These are phyloP conservation scores for Citrullus amarus DNA, from an alignment of 306 rosid genomes.

Conservation along the genomic window DNA sequence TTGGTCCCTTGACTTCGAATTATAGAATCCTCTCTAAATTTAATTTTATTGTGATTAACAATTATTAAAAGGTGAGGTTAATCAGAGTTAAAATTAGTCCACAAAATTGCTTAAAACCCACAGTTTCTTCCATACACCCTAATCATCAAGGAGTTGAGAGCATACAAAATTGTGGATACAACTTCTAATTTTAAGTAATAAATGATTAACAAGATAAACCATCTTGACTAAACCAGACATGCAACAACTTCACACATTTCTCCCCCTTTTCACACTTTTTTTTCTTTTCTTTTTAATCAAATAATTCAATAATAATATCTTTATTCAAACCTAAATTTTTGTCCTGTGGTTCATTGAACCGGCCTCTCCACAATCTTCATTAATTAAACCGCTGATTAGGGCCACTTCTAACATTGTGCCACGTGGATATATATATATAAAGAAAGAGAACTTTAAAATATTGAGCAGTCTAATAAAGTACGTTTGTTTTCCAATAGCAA, in stretches of 20 bases:
- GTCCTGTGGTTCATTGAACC: constrained; percentile 1
- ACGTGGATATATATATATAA: background rate
- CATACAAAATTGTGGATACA: constrained; percentile 33
- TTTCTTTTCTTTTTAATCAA: background rate
- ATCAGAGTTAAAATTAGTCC: background rate
- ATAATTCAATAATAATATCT: background rate
- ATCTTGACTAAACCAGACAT: constrained; percentile 52
- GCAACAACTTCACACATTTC: constrained; percentile 29
- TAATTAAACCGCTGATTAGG: background rate
- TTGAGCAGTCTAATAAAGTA: background rate
- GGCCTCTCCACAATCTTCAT: background rate
- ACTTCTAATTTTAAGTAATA: constrained; percentile 30
- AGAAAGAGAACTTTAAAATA: background rate
- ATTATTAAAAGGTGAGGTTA: background rate
- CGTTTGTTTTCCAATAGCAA: constrained; percentile 10
- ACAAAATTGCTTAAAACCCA: background rate
- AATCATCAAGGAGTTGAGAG: constrained; percentile 18
- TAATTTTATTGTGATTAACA: too few relatives aligned
- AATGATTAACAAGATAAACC: constrained; percentile 34
- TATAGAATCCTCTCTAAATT: too few relatives aligned
- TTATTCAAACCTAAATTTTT: constrained; percentile 4
- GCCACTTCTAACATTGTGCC: background rate
- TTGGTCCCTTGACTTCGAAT: too few relatives aligned
- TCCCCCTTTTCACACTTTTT: background rate
- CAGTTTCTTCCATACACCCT: constrained; percentile 9